Percentiles rank a stretch among this genome's conserved stretches.
phyloP scores from a whole-genome alignment of 2,329 filamentous ascomycete species.

The Leptosphaerulina australis region DNA sequence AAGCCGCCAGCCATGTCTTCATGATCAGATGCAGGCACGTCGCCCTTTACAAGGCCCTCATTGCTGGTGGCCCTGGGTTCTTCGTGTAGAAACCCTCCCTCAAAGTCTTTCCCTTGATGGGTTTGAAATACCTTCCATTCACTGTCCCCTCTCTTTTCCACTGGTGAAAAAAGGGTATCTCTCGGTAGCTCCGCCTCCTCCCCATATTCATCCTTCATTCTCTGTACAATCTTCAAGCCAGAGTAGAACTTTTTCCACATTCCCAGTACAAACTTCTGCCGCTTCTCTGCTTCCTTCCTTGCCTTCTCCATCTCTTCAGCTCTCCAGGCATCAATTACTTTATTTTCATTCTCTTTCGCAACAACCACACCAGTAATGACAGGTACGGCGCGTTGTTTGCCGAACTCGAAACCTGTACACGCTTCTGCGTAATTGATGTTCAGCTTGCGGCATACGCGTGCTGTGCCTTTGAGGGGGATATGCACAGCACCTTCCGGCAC shows the following conservation, averaged over 20 bases:
- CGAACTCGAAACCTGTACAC: slow-evolving; percentile 95
- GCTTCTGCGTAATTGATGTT: slow-evolving; percentile 91
- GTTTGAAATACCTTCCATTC: slow-evolving; percentile 45
- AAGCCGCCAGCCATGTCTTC: slow-evolving; percentile 47
- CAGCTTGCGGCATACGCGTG: slow-evolving; percentile 81
- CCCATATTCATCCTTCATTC: slow-evolving; percentile 43
- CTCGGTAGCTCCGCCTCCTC: slow-evolving; percentile 65
- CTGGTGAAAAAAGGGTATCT: slow-evolving; percentile 30
- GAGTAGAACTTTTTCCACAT: slow-evolving; percentile 88
- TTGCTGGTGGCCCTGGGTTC: slow-evolving; percentile 20
- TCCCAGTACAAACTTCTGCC: slow-evolving; percentile 72
- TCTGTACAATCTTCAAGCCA: slow-evolving; percentile 74
- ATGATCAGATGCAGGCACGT: slow-evolving; percentile 16
- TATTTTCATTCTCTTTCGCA: slow-evolving; percentile 76
- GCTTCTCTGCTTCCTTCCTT: slow-evolving; percentile 79
- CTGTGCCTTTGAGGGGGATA: slow-evolving; percentile 76
- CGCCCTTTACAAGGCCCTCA: slow-evolving; percentile 25
- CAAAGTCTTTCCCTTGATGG: slow-evolving; percentile 38
- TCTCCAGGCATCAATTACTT: slow-evolving; percentile 77
- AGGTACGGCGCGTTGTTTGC: slow-evolving; percentile 90
- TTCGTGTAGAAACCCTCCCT: slow-evolving; percentile 52
- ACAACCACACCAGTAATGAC: slow-evolving; percentile 90
- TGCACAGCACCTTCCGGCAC: slow-evolving; percentile 84
- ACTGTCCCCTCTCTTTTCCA: slow-evolving; percentile 62
- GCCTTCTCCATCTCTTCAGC: slow-evolving; percentile 74